Percentiles rank a stretch among this genome's conserved stretches.
Evolutionary conservation across 2,329 filamentous ascomycete species (phyloP).

Genomic region (Microdochium trichocladiopsis): DNA sequence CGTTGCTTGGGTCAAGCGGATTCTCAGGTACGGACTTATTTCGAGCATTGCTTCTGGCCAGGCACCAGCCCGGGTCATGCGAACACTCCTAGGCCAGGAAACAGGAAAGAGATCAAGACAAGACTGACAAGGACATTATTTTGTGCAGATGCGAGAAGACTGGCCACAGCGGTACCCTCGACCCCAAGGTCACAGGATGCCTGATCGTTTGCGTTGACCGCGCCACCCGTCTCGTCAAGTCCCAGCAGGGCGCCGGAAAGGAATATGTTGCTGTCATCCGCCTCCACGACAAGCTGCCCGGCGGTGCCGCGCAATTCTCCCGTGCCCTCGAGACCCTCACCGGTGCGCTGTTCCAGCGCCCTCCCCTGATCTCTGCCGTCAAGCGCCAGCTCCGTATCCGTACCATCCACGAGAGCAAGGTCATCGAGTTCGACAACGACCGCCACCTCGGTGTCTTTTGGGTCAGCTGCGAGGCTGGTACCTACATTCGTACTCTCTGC

Average conservation of each 20-base stretch:
- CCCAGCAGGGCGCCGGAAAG: constrained; percentile 97
- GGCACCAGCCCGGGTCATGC: neutral
- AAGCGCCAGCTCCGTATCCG: constrained; percentile 98
- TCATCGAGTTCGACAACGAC: constrained; percentile 97
- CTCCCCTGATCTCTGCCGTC: constrained; percentile 94
- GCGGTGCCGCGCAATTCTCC: constrained; percentile 86
- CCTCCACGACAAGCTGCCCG: constrained; percentile 90
- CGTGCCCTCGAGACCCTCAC: constrained; percentile 93
- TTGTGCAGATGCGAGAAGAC: constrained; percentile 77
- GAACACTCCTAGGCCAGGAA: no score
- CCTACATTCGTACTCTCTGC: constrained; percentile 97
- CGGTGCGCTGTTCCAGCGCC: constrained; percentile 93
- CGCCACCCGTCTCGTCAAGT: constrained; percentile 95
- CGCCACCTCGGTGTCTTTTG: constrained; percentile 97
- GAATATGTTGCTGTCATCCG: constrained; percentile 96
- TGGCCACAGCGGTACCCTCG: constrained; percentile 94
- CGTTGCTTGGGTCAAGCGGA: constrained; percentile 98
- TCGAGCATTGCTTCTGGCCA: neutral
- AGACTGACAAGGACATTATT: constrained; percentile 1
- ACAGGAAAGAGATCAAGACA: no score
- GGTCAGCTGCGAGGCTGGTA: constrained; percentile 98
- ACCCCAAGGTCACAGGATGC: constrained; percentile 96
- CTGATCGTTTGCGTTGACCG: constrained; percentile 80
- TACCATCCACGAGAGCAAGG: constrained; percentile 95
- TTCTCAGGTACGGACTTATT: constrained; percentile 60